These are phyloP conservation scores for Halenospora varia DNA, from an alignment of 495 filamentous ascomycete genomes.

Conservation along the genomic window DNA sequence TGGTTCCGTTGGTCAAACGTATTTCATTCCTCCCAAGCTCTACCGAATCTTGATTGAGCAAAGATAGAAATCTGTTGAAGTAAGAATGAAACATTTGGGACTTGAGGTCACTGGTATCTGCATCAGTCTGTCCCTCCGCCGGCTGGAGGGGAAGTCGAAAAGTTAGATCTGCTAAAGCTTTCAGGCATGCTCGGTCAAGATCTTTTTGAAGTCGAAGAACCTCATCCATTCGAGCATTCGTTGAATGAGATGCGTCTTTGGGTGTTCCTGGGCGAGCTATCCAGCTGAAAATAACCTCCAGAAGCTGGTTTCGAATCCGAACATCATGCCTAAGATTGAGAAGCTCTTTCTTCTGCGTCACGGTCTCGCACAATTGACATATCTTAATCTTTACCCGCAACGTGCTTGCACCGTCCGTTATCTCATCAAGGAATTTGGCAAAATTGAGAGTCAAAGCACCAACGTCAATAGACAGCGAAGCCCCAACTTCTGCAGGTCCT, in stretches of 20 bases:
- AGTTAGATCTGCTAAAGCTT: conserved; percentile 56
- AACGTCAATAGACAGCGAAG: conserved; percentile 54
- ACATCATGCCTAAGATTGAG: conserved; percentile 63
- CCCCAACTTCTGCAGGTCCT: conserved; percentile 51
- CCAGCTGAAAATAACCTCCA: conserved; percentile 62
- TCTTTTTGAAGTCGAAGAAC: conserved; percentile 51
- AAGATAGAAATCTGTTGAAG: conserved; percentile 58
- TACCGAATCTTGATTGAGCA: conserved; percentile 50
- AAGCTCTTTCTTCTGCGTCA: conserved; percentile 61
- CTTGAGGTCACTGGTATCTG: conserved; percentile 57
- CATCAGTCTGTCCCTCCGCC: conserved; percentile 56
- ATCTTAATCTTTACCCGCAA: conserved; percentile 62
- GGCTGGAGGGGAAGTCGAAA: conserved; percentile 61
- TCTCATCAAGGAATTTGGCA: conserved; percentile 53
- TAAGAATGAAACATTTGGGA: conserved; percentile 64
- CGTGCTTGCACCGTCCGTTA: conserved; percentile 39
- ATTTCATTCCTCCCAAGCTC: conserved; percentile 41
- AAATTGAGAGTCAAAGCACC: conserved; percentile 55
- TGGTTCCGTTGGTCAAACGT: conserved; percentile 21
- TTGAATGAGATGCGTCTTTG: conserved; percentile 21
- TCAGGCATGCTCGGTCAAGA: conserved; percentile 57
- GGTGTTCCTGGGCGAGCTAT: conserved; percentile 52
- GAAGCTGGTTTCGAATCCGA: conserved; percentile 57
- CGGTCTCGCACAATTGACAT: conserved; percentile 58
- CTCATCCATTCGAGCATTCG: conserved; percentile 43